Evolutionary conservation across 306 rosid genomes (phyloP).

Genomic region (Trifolium dubium): DNA sequence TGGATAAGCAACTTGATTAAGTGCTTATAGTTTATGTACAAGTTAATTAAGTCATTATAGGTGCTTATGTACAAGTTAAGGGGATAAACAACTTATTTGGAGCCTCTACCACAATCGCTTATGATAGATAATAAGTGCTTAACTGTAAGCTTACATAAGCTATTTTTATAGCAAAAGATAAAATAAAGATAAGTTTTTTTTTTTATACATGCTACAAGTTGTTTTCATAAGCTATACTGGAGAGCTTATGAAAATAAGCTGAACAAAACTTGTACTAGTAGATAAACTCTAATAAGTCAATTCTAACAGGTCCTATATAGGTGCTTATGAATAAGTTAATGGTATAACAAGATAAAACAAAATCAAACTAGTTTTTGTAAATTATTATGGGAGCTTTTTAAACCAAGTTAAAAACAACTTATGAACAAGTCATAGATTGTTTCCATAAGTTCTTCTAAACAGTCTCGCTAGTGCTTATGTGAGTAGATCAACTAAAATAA

Average conservation of each 20-base stretch:
- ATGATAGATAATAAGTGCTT: background rate
- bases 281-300: background rate
- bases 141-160: background rate
- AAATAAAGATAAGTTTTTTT: background rate
- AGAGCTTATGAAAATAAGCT: background rate
- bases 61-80: too few relatives aligned
- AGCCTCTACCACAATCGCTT: background rate
- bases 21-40: background rate
- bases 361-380: background rate
- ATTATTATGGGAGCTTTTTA: background rate
- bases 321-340: background rate
- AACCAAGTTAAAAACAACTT: background rate
- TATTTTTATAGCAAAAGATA: background rate
- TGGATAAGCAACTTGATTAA: background rate
- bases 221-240: background rate
- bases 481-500: background rate
- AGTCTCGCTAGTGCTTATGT: background rate
- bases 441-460: background rate
- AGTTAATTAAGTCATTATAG: too few relatives aligned
- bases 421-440: background rate
- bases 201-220: background rate
- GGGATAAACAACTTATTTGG: background rate
- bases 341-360: background rate
- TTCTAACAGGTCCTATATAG: background rate
- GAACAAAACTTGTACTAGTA: background rate